Conservation (phyloP, 2,329 filamentous ascomycete genomes). For the Colletotrichum tropicale region DNA sequence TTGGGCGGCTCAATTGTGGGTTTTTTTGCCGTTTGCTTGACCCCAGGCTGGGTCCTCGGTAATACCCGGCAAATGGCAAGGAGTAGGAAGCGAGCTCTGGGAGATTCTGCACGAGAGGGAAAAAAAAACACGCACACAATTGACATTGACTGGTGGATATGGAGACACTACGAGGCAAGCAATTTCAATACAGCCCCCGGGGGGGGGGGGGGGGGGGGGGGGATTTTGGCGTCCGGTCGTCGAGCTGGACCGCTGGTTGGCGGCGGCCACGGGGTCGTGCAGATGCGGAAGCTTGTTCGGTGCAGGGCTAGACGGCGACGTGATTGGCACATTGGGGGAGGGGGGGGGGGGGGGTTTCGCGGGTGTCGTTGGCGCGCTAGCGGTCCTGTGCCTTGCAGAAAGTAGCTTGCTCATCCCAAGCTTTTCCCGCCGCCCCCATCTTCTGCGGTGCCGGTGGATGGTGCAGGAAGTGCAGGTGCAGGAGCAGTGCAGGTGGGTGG, state of each 20-base stretch:
- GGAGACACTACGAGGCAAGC: neutral
- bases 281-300: constrained; percentile 2
- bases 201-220: too few species aligned
- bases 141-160: neutral
- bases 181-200: neutral
- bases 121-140: neutral
- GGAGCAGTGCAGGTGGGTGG: neutral
- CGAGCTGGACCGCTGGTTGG: neutral
- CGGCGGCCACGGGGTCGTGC: neutral
- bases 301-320: neutral
- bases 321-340: neutral
- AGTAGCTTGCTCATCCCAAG: neutral
- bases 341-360: neutral
- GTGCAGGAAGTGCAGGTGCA: neutral
- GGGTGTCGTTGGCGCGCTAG: neutral
- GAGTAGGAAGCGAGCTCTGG: neutral
- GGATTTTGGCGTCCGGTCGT: neutral
- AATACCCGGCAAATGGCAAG: constrained; percentile 3
- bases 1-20: neutral
- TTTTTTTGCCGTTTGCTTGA: neutral
- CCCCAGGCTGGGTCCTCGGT: neutral
- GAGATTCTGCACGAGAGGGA: neutral
- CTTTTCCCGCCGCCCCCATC: neutral
- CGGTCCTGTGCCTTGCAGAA: constrained; percentile 2
- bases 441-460: neutral